phyloP scores from a whole-genome alignment of 768 basidiomycete species.

The Cantharellus cinnabarinus region DNA sequence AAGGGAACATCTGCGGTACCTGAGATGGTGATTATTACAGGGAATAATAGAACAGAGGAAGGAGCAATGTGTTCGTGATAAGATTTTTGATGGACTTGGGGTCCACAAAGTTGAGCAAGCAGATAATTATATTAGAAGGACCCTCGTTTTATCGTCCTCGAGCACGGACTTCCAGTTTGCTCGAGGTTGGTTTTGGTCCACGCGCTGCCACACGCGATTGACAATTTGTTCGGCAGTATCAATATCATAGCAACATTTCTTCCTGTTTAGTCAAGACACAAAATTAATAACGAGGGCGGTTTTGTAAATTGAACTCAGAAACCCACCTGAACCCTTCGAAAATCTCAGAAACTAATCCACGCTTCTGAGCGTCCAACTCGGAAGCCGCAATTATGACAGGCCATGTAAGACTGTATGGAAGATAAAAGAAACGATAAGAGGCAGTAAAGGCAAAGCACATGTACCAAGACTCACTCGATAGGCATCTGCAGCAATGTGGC shows the following conservation, averaged over 20 bases:
- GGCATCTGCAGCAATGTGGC: slow-evolving; percentile 14
- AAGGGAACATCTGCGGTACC: too few species aligned
- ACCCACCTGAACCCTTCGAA: slow-evolving; percentile 17
- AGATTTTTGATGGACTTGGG: too few species aligned
- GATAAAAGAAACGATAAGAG: slow-evolving; percentile 1
- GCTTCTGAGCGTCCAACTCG: slow-evolving; percentile 9
- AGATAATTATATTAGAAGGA: slow-evolving; percentile 7
- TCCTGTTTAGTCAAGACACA: slow-evolving; percentile 9
- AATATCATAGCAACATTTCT: slow-evolving; percentile 19
- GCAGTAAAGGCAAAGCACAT: not conserved
- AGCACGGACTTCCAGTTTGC: slow-evolving; percentile 10
- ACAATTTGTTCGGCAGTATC: slow-evolving; percentile 20
- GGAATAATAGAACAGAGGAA: too few species aligned
- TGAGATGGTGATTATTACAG: too few species aligned
- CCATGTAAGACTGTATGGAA: slow-evolving; percentile 14
- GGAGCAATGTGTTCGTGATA: too few species aligned
- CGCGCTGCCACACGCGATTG: slow-evolving; percentile 9
- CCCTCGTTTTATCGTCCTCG: slow-evolving; percentile 9
- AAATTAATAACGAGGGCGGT: not conserved
- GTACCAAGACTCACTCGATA: slow-evolving; percentile 16
- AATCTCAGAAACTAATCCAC: slow-evolving; percentile 2
- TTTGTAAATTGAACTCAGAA: slow-evolving; percentile 3
- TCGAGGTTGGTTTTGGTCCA: slow-evolving; percentile 8
- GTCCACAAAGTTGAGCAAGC: too few species aligned
- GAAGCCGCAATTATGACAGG: slow-evolving; percentile 16